phyloP scores from a whole-genome alignment of 805 yeast genomes.

The Lachancea dasiensis region DNA sequence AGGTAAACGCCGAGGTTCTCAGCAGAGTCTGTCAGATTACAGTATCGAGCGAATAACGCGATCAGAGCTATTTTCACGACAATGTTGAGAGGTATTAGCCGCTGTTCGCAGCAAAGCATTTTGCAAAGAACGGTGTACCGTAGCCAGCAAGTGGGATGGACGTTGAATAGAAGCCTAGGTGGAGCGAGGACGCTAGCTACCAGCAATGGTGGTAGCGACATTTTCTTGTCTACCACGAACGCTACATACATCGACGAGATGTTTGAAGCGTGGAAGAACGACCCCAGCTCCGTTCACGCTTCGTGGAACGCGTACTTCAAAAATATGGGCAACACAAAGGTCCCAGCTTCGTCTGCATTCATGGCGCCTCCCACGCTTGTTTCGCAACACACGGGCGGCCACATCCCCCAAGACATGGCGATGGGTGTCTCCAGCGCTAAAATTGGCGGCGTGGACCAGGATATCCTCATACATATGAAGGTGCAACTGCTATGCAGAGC shows the following conservation, averaged over 20 bases:
- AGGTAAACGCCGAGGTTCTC: background rate
- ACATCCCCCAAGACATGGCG: slow-evolving; percentile 54
- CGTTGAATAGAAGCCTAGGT: background rate
- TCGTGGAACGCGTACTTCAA: slow-evolving; percentile 98
- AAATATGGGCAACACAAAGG: slow-evolving; percentile 68
- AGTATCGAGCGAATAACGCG: background rate
- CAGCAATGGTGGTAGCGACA: slow-evolving; percentile 39
- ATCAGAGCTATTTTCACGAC: background rate
- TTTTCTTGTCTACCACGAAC: slow-evolving; percentile 75
- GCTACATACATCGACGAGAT: slow-evolving; percentile 95
- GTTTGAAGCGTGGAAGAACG: slow-evolving; percentile 91
- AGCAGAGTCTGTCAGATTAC: background rate
- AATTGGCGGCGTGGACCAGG: slow-evolving; percentile 46
- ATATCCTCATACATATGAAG: slow-evolving; percentile 82
- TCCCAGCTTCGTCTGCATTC: slow-evolving; percentile 72
- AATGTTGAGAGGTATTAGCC: slow-evolving; percentile 9
- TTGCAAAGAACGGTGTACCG: slow-evolving; percentile 11
- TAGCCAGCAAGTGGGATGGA: background rate
- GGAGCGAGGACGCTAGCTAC: slow-evolving; percentile 3
- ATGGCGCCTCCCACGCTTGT: slow-evolving; percentile 87
- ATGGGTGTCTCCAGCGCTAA: slow-evolving; percentile 23
- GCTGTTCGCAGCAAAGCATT: slow-evolving; percentile 8
- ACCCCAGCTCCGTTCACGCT: slow-evolving; percentile 85
- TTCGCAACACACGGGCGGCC: slow-evolving; percentile 63
- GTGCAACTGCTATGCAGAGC: slow-evolving; percentile 96